phyloP scores from a whole-genome alignment of 164 flowering plant species.

The Vitis cinerea region DNA sequence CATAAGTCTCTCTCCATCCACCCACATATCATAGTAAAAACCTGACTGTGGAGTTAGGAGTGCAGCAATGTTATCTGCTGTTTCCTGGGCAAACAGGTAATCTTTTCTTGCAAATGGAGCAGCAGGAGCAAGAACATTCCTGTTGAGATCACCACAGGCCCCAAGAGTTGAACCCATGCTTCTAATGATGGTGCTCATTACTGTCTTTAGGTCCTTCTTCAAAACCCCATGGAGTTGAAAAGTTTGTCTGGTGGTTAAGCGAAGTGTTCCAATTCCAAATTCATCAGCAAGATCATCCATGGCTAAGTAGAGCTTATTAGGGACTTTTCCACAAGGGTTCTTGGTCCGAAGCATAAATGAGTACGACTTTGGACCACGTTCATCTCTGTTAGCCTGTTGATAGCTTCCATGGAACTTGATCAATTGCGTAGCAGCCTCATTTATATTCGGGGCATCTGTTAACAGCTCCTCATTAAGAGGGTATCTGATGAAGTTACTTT shows the following conservation, averaged over 20 bases:
- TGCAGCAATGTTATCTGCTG: conserved; percentile 95
- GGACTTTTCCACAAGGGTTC: conserved; percentile 92
- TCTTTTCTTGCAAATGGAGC: conserved; percentile 87
- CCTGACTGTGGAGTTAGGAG: conserved; percentile 95
- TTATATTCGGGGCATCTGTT: conserved; percentile 79
- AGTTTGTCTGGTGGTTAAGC: conserved; percentile 94
- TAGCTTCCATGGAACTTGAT: conserved; percentile 99
- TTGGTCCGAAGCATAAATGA: conserved; percentile 97
- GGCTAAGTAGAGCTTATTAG: conserved; percentile 83
- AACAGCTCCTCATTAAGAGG: conserved; percentile 94
- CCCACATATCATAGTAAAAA: conserved; percentile 97
- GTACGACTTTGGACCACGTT: conserved; percentile 72
- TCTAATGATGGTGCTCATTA: conserved; percentile 80
- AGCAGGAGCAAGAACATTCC: conserved; percentile 99
- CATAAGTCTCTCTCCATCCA: conserved; percentile 89
- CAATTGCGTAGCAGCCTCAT: conserved; percentile 87
- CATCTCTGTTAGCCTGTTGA: conserved; percentile 82
- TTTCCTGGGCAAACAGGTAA: conserved; percentile 85
- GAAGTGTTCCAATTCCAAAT: conserved; percentile 95
- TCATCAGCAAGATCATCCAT: conserved; percentile 97
- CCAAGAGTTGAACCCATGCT: conserved; percentile 98
- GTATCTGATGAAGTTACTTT: conserved; percentile 85
- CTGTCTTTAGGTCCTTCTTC: conserved; percentile 90
- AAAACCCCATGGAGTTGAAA: conserved; percentile 98
- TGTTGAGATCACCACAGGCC: conserved; percentile 97